Base-by-base conservation (phyloP, 2,329 filamentous ascomycete species). In the Orbilia oligospora region DNA sequence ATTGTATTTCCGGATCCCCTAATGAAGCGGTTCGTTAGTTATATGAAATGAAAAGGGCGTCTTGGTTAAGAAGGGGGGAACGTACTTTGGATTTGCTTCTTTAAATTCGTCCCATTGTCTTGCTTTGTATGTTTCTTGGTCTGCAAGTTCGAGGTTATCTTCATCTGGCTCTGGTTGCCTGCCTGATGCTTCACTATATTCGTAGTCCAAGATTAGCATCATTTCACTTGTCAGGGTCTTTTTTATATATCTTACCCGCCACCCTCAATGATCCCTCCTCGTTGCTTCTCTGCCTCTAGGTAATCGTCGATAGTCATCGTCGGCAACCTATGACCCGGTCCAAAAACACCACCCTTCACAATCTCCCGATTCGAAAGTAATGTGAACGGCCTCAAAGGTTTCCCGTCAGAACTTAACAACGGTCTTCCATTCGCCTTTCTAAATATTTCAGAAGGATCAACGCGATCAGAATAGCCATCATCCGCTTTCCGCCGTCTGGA, bases 271-370 rank as follows among this genome's bases (percentile, higher is more conserved):
- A 99, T 94, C 20, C 93, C 93, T 16, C 96, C 96, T 80, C 92
- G 87, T 81, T 89, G 88, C 83, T 89, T 89, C 86, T 98, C 96
- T 84, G 98, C 95, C 66, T 97, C 96, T 16, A 99, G 87, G 83
- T 98, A 99, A 86, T 99, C 96, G 82, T 99, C 96, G 79, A 99
- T 97, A 0, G 90, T 93, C 96, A 99, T 98, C 2, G 96, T 98
- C 0, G 96, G 96, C 75, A 99, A 86, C 85, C 93, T 97, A 84
- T 99, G 96, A 6, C 96, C 93, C 0, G 93, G 90, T 70, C 93
- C 89, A 85, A 99, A 99, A 0, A 99, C 95, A 1, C 92, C 92
- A 75, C 91, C 88, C 77, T 91, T 89, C 76, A 97, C 85, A 79
- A 93, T 91, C 79, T 93, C 90, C 44, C 96, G 89, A 81, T 88